phyloP scores from a whole-genome alignment of 2,329 filamentous ascomycete genomes.

The Aspergillus sp. region DNA sequence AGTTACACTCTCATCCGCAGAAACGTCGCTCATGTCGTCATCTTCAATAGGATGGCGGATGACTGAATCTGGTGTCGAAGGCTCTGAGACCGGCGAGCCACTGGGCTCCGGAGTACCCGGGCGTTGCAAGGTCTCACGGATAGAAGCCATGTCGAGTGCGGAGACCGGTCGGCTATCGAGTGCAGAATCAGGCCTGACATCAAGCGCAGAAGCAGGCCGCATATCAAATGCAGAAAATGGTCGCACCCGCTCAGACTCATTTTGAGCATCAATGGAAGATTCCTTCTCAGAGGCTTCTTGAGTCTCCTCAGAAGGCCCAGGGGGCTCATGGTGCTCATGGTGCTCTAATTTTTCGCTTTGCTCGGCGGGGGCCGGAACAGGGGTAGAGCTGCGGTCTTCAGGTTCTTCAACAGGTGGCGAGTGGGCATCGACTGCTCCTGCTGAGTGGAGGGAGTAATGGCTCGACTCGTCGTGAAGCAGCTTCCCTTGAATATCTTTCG shows the following conservation, averaged over 20 bases:
- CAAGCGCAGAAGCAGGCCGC: slow-evolving; percentile 34
- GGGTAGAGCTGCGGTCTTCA: neutral
- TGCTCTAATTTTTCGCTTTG: slow-evolving; percentile 4
- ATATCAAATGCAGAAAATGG: slow-evolving; percentile 28
- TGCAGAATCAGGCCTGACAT: slow-evolving; percentile 4
- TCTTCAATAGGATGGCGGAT: slow-evolving; percentile 64
- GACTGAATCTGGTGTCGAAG: slow-evolving; percentile 79
- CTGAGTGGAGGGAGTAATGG: slow-evolving; percentile 46
- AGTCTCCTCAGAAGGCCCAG: slow-evolving; percentile 13
- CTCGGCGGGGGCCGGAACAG: neutral
- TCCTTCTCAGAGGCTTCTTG: slow-evolving; percentile 34
- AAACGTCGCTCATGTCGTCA: slow-evolving; percentile 30
- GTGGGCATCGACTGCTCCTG: slow-evolving; percentile 14
- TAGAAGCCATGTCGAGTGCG: slow-evolving; percentile 26
- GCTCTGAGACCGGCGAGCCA: slow-evolving; percentile 53
- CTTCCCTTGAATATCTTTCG: slow-evolving; percentile 24
- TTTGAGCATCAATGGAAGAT: slow-evolving; percentile 7
- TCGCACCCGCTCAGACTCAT: slow-evolving; percentile 22
- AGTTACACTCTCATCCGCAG: slow-evolving; percentile 19
- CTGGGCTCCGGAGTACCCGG: slow-evolving; percentile 48
- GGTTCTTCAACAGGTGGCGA: slow-evolving; percentile 1
- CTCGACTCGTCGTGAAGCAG: slow-evolving; percentile 48
- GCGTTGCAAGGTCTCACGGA: slow-evolving; percentile 34
- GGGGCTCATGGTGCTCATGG: slow-evolving; percentile 23
- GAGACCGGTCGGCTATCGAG: slow-evolving; percentile 38